phyloP scores from a whole-genome alignment of 306 rosid genomes.

The Ziziphus jujuba region DNA sequence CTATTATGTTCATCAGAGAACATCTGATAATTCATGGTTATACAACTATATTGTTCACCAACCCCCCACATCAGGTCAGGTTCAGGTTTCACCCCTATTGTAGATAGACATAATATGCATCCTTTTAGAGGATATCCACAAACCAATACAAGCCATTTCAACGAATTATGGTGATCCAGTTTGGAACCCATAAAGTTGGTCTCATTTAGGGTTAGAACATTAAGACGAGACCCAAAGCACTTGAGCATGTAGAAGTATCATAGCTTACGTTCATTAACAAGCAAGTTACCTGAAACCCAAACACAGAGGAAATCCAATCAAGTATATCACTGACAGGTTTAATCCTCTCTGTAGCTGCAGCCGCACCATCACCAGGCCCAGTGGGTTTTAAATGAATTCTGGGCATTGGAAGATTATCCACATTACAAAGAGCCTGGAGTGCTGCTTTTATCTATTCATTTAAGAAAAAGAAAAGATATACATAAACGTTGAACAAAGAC shows the following conservation, averaged over 20 bases:
- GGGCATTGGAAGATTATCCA: constrained; percentile 78
- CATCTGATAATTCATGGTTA: background rate
- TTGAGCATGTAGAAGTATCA: constrained; percentile 1
- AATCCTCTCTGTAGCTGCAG: constrained; percentile 48
- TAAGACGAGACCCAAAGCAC: background rate
- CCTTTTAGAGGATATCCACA: background rate
- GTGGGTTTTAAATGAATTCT: constrained; percentile 35
- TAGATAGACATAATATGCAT: constrained; percentile 3
- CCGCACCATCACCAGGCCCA: constrained; percentile 36
- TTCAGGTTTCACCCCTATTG: background rate
- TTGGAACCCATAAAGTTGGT: background rate
- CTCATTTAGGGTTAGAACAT: constrained; percentile 6
- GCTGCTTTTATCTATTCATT: constrained; percentile 75
- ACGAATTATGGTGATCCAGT: background rate
- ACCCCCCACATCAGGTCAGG: constrained; percentile 4
- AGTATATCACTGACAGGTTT: constrained; percentile 75
- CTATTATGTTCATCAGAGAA: background rate
- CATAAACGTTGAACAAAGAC: constrained; percentile 12
- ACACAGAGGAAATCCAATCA: constrained; percentile 78
- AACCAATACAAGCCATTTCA: constrained; percentile 2
- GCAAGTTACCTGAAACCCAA: constrained; percentile 87
- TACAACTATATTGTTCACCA: background rate
- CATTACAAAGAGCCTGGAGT: constrained; percentile 56
- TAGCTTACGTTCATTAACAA: constrained; percentile 12
- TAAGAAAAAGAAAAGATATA: constrained; percentile 7